These are phyloP conservation scores for Starmerella tilneyi DNA, from an alignment of 805 yeast species.

Conservation along the genomic window DNA sequence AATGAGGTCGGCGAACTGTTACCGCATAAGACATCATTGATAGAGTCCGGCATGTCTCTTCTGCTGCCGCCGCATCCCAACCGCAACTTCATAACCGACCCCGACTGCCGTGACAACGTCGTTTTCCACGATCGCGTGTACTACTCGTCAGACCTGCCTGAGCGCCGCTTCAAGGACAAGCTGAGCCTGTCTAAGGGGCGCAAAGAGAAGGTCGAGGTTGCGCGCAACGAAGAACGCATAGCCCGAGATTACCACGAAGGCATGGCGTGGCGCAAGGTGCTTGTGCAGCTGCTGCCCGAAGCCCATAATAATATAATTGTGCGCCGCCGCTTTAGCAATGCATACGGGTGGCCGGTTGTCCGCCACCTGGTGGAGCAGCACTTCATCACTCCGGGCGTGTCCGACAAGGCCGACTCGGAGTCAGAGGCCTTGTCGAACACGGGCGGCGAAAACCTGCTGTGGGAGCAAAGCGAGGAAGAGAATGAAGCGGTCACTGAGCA, in stretches of 20 bases:
- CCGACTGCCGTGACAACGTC: constrained; percentile 49
- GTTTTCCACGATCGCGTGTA: constrained; percentile 79
- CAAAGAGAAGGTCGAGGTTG: constrained; percentile 28
- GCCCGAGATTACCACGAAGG: constrained; percentile 82
- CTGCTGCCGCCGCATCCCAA: constrained; percentile 75
- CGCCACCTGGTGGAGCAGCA: constrained; percentile 65
- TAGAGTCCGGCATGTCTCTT: constrained; percentile 68
- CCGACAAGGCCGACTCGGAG: not conserved
- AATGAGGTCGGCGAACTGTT: constrained; percentile 19
- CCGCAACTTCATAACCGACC: constrained; percentile 54
- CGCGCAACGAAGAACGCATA: constrained; percentile 57
- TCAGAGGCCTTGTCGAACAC: not conserved
- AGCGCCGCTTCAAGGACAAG: constrained; percentile 32
- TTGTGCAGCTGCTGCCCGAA: constrained; percentile 78
- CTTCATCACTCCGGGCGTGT: constrained; percentile 32
- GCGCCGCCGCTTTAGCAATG: constrained; percentile 77
- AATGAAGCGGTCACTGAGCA: constrained; percentile 3
- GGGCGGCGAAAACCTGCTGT: constrained; percentile 4
- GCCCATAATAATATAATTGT: constrained; percentile 92
- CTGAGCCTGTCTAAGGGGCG: constrained; percentile 11
- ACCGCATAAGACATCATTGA: constrained; percentile 50
- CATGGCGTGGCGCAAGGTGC: constrained; percentile 83
- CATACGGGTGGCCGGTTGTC: constrained; percentile 92
- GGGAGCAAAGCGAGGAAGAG: constrained; percentile 16
- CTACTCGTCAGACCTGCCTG: constrained; percentile 54